phyloP scores from a whole-genome alignment of 2,329 filamentous ascomycete species.

The Monilinia vaccinii-corymbosi region DNA sequence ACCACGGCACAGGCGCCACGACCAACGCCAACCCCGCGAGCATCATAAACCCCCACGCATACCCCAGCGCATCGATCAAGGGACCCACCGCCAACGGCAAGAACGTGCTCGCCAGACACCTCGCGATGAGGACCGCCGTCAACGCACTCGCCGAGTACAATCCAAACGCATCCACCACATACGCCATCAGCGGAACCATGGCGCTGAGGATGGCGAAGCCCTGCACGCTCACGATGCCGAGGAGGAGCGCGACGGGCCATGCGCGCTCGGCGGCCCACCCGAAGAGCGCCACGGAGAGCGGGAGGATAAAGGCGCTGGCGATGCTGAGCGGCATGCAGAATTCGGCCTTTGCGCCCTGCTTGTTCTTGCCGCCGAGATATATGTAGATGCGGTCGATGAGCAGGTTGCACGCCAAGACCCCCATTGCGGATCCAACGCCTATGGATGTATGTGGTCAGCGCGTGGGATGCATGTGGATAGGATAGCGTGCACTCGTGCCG shows the following conservation, averaged over 20 bases:
- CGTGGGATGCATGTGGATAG: too few species aligned
- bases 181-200: conserved; percentile 38
- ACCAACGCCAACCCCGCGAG: conserved; percentile 32
- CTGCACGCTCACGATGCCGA: conserved; percentile 37
- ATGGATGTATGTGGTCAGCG: conserved; percentile 5
- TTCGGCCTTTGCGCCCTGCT: conserved; percentile 37
- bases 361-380: conserved; percentile 15
- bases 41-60: conserved; percentile 29
- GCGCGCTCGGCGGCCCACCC: conserved; percentile 42
- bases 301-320: conserved; percentile 42
- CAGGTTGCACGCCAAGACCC: conserved; percentile 34
- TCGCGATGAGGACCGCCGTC: conserved; percentile 28
- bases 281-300: conserved; percentile 46
- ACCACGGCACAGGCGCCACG: conserved; percentile 42
- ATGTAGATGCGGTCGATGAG: conserved; percentile 26
- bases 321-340: conserved; percentile 53
- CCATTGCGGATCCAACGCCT: conserved; percentile 27
- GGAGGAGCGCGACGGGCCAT: conserved; percentile 42
- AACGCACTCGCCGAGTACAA: conserved; percentile 33
- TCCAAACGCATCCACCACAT: conserved; percentile 42
- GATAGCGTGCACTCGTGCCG: too few species aligned
- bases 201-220: conserved; percentile 41
- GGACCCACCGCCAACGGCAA: conserved; percentile 43
- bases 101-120: conserved; percentile 38
- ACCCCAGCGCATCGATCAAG: conserved; percentile 38